Evolutionary conservation across 2,329 filamentous ascomycete genomes (phyloP).

Genomic region (Hypoxylon sp.): DNA sequence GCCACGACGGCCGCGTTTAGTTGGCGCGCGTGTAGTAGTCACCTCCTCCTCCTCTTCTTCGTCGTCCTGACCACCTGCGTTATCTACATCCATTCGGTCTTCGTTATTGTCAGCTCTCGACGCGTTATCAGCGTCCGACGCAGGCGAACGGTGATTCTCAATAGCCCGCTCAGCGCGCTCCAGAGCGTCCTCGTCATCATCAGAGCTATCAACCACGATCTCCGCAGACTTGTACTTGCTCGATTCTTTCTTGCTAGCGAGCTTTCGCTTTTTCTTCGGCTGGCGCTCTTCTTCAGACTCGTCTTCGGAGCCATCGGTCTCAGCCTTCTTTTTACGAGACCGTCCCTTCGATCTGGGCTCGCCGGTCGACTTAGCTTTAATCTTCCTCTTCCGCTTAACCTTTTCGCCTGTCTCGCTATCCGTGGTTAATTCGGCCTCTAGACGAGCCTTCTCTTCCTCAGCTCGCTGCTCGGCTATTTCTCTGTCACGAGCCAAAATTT

Average conservation of each 20-base stretch:
- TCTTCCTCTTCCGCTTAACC: constrained; percentile 81
- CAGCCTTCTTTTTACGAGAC: constrained; percentile 69
- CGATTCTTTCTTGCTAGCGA: constrained; percentile 63
- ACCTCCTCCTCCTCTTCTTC: constrained; percentile 66
- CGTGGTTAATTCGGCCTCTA: constrained; percentile 83
- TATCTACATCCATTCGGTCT: constrained; percentile 68
- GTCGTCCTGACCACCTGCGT: constrained; percentile 57
- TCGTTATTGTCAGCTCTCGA: constrained; percentile 50
- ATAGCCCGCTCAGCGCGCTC: constrained; percentile 62
- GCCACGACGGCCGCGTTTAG: constrained; percentile 64
- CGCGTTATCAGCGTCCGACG: constrained; percentile 52
- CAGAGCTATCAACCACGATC: constrained; percentile 81
- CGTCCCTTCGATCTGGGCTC: constrained; percentile 59
- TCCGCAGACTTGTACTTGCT: constrained; percentile 89
- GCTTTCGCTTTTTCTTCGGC: constrained; percentile 73
- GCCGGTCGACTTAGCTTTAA: constrained; percentile 58
- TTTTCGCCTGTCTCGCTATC: constrained; percentile 86
- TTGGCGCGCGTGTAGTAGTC: constrained; percentile 55
- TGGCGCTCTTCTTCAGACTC: constrained; percentile 65
- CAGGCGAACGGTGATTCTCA: constrained; percentile 50
- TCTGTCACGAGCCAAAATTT: constrained; percentile 82
- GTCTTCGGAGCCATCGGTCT: constrained; percentile 63
- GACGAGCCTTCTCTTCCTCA: constrained; percentile 76
- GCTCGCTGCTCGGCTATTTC: constrained; percentile 77
- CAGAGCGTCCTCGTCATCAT: constrained; percentile 61